These are phyloP conservation scores for Immersiporthe knoxdaviesiana DNA, from an alignment of 2,329 filamentous ascomycete species.

Conservation along the genomic window DNA sequence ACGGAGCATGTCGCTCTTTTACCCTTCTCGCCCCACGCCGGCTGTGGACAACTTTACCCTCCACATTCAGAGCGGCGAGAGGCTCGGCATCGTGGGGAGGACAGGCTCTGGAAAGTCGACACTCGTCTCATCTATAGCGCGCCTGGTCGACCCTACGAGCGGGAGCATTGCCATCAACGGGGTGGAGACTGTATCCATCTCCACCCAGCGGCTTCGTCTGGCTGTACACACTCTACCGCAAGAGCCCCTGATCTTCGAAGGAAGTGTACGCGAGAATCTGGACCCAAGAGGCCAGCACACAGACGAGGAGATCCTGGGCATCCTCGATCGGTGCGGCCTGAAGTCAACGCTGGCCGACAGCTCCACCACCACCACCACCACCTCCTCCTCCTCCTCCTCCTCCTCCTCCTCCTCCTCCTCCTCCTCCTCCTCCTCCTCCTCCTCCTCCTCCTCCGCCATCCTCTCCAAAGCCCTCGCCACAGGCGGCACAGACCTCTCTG, in stretches of 20 bases:
- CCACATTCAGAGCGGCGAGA: constrained; percentile 12
- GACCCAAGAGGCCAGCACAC: constrained; percentile 23
- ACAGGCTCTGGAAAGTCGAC: constrained; percentile 42
- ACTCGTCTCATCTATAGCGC: constrained; percentile 38
- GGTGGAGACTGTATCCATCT: constrained; percentile 34
- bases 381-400: no score
- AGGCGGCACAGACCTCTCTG: constrained; percentile 34
- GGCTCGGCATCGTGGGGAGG: constrained; percentile 38
- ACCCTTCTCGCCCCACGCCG: constrained; percentile 15
- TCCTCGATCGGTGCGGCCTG: constrained; percentile 11
- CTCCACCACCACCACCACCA: neutral
- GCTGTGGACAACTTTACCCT: constrained; percentile 15
- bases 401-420: no score
- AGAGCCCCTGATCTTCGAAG: constrained; percentile 16
- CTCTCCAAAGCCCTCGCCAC: constrained; percentile 10
- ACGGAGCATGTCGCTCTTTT: constrained; percentile 10
- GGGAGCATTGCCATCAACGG: constrained; percentile 39
- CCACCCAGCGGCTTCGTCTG: neutral
- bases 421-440: no score
- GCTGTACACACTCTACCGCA: constrained; percentile 10
- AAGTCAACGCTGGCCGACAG: constrained; percentile 6
- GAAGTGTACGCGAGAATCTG: constrained; percentile 21
- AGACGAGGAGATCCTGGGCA: constrained; percentile 9
- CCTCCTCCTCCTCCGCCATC: no score
- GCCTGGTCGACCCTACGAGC: constrained; percentile 36